Percentiles rank a stretch among this genome's conserved stretches.
phyloP scores from a whole-genome alignment of 805 yeast species.

The Sporopachydermia quercuum region DNA sequence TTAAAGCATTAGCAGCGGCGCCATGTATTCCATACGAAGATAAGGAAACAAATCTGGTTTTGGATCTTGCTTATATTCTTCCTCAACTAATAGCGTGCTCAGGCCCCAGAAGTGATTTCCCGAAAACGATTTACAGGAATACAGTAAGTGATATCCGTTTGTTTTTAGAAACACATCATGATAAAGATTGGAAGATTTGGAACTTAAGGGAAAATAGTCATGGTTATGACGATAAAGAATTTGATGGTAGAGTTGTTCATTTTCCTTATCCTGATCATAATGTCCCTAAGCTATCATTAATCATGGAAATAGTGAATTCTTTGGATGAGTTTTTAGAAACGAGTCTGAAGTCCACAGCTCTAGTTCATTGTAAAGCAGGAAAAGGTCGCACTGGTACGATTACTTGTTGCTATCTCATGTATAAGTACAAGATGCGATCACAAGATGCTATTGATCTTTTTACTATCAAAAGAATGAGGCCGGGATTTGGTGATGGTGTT shows the following conservation, averaged over 20 bases:
- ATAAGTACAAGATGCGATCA: constrained; percentile 21
- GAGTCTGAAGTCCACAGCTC: constrained; percentile 33
- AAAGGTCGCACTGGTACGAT: constrained; percentile 83
- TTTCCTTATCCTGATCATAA: constrained; percentile 66
- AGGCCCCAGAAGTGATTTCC: constrained; percentile 42
- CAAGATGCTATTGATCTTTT: constrained; percentile 37
- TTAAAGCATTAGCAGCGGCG: constrained; percentile 14
- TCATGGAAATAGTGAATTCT: constrained; percentile 29
- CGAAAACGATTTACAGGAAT: constrained; percentile 35
- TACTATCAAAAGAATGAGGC: constrained; percentile 40
- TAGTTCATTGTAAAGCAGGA: constrained; percentile 81
- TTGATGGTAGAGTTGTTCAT: constrained; percentile 21
- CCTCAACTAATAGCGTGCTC: constrained; percentile 58
- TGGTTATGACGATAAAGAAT: constrained; percentile 23
- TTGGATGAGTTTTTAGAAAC: constrained; percentile 28
- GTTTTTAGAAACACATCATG: constrained; percentile 33
- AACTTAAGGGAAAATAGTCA: constrained; percentile 51
- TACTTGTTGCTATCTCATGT: constrained; percentile 56
- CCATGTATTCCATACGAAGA: constrained; percentile 15
- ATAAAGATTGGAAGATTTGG: constrained; percentile 53
- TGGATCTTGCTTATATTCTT: constrained; percentile 58
- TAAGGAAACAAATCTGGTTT: constrained; percentile 18
- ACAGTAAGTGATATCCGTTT: constrained; percentile 33
- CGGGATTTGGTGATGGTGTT: constrained; percentile 48
- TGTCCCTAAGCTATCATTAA: constrained; percentile 47